Conservation (phyloP, 2,329 filamentous ascomycete genomes). For the Curvularia sp. region DNA sequence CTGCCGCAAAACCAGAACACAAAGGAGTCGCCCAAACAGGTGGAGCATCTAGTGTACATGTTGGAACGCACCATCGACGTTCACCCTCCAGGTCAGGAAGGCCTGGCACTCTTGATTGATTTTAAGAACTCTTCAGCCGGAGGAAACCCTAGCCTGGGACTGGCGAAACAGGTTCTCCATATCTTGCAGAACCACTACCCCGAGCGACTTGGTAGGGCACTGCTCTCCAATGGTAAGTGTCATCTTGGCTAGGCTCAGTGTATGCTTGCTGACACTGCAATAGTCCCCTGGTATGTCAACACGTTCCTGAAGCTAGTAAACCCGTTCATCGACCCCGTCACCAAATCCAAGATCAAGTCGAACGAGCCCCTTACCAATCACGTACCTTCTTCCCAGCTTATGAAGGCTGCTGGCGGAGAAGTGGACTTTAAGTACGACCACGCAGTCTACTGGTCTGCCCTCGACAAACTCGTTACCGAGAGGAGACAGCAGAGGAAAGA, state of each 20-base stretch:
- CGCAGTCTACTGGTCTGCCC: conserved; percentile 83
- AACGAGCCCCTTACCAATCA: conserved; percentile 88
- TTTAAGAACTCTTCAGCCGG: conserved; percentile 81
- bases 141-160: conserved; percentile 76
- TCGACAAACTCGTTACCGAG: conserved; percentile 73
- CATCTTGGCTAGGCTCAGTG: not conserved
- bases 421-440: conserved; percentile 94
- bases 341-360: conserved; percentile 94
- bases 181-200: conserved; percentile 97
- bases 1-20: conserved; percentile 93
- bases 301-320: conserved; percentile 97
- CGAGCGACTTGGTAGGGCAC: conserved; percentile 83
- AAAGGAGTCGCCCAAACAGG: conserved; percentile 80
- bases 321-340: conserved; percentile 95
- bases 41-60: conserved; percentile 96
- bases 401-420: conserved; percentile 78
- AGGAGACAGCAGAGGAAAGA: conserved; percentile 67
- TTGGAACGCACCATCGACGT: conserved; percentile 87
- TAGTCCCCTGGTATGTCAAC: conserved; percentile 88
- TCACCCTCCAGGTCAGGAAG: conserved; percentile 87
- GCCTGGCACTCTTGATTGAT: conserved; percentile 84
- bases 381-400: conserved; percentile 81
- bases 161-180: conserved; percentile 82
- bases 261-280: conserved; percentile 8
- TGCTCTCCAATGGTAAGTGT: conserved; percentile 82